These are phyloP conservation scores for Cystobasidium sp. DNA, from an alignment of 1,284 basidiomycete genomes.

Conservation along the genomic window DNA sequence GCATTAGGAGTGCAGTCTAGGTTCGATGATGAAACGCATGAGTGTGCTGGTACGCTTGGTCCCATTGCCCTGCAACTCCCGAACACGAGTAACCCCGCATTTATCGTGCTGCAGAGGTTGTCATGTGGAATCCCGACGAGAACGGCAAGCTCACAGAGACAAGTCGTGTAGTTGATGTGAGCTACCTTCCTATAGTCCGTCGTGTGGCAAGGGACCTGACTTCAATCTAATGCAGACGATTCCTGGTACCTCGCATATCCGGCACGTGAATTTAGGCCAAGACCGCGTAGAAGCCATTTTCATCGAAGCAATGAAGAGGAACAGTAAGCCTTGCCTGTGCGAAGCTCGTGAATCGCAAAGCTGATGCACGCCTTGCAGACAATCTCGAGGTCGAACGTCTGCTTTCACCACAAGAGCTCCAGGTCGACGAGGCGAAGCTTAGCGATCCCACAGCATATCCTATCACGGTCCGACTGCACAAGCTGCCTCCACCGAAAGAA, in stretches of 20 bases:
- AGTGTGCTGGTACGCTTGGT: conserved; percentile 65
- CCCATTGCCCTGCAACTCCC: neutral
- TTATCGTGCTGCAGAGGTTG: conserved; percentile 60
- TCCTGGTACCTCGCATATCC: conserved; percentile 62
- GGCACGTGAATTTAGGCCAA: conserved; percentile 73
- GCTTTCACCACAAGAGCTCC: conserved; percentile 64
- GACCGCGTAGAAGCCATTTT: conserved; percentile 73
- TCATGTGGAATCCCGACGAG: conserved; percentile 69
- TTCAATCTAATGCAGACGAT: conserved; percentile 36
- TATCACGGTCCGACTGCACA: conserved; percentile 62
- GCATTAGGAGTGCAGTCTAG: conserved; percentile 71
- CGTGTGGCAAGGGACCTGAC: neutral
- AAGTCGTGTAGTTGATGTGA: conserved; percentile 50
- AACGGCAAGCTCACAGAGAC: conserved; percentile 60
- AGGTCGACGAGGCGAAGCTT: conserved; percentile 56
- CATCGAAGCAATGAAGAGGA: conserved; percentile 60
- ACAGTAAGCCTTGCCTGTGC: conserved; percentile 46
- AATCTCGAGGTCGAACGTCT: conserved; percentile 67
- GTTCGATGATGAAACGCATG: conserved; percentile 62
- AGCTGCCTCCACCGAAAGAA: conserved; percentile 43
- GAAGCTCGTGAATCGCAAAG: neutral
- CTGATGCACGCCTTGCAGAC: conserved; percentile 61
- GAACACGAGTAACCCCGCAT: neutral
- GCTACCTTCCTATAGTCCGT: neutral
- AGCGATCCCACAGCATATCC: conserved; percentile 62